Evolutionary conservation across 805 yeast genomes (phyloP), one percentile per base, ranked within the genome.

Genomic region (Wickerhamomyces canadensis): DNA sequence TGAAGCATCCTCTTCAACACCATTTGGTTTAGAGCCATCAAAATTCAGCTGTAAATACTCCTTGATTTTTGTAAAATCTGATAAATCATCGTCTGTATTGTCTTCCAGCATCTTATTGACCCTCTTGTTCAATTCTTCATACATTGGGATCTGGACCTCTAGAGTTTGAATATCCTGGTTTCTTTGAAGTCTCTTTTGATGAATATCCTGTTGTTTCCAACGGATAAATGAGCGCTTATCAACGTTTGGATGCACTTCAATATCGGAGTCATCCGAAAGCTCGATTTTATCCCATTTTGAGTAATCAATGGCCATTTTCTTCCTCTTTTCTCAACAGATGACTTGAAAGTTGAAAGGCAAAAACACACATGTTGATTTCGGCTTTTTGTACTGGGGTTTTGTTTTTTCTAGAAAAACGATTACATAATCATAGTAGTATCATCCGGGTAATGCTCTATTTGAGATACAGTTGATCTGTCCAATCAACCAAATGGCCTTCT

Each of bases 251-350:
- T 93, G 99, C 13, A 91, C 98, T 55, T 93, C 98, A 34, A 93
- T 69, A 54, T 93, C 98, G 8, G 96, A 87, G 61, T 93, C 99
- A 58, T 93, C 99, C 16, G 96, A 86, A 27, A 93, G 67, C 60
- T 93, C 98, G 41, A 93, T 76, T 58, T 87, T 86, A 62, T 93
- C 99, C 98, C 98, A 93, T 58, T 91, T 93, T 10, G 96, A 87
- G 63, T 93, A 93, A 60, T 93, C 98, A 47, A 93, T 79, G 23
- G 85, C 79, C 94, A 84, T 85, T 19, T 19, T 38, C 19, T 6
- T 7, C 27, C 6, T 6, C 10, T 6, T 10, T 27, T 27, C 14
- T 27, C 10, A 14, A 14, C 19, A 6, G 6, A 6, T 14, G n/a
- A 6, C 15, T 10, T 10, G 30, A 9, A 25, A 6, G 6, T 9